Evolutionary conservation across 2,329 filamentous ascomycete species (phyloP).

Genomic region (Penicillium sp.): DNA sequence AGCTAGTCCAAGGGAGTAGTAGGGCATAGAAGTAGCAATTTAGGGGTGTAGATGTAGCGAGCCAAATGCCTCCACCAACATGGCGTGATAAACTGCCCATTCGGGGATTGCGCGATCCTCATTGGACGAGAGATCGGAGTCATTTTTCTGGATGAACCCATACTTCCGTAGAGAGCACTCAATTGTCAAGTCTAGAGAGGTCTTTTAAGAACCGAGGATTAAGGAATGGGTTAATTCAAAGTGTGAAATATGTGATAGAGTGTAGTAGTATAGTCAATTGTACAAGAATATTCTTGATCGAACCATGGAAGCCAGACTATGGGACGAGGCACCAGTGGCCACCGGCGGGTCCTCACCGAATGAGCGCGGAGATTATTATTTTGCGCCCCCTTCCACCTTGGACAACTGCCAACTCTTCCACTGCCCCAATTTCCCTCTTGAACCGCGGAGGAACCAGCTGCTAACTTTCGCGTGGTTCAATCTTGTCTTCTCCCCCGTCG

Average conservation of each 20-base stretch:
- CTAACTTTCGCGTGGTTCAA: constrained; percentile 1
- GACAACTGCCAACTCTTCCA: neutral
- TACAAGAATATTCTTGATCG: neutral
- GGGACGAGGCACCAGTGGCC: constrained; percentile 16
- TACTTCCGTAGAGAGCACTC: neutral
- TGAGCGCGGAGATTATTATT: constrained; percentile 34
- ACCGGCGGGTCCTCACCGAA: constrained; percentile 33
- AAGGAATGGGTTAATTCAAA: neutral
- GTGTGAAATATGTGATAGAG: neutral
- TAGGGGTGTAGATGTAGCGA: neutral
- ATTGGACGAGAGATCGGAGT: neutral
- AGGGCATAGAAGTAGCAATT: neutral
- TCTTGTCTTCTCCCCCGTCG: constrained; percentile 6
- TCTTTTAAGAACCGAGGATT: too few relatives aligned
- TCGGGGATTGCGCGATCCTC: neutral
- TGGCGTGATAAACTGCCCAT: constrained; percentile 21
- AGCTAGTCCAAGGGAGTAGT: neutral
- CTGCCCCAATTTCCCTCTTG: neutral
- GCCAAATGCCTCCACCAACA: constrained; percentile 10
- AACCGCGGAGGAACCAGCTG: neutral
- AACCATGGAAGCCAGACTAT: neutral
- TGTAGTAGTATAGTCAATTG: neutral
- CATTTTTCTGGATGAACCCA: neutral
- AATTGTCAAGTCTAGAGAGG: neutral
- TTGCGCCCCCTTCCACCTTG: constrained; percentile 21